These are phyloP conservation scores for Penicillium verrucosum DNA, from an alignment of 2,329 filamentous ascomycete species.

Conservation along the genomic window DNA sequence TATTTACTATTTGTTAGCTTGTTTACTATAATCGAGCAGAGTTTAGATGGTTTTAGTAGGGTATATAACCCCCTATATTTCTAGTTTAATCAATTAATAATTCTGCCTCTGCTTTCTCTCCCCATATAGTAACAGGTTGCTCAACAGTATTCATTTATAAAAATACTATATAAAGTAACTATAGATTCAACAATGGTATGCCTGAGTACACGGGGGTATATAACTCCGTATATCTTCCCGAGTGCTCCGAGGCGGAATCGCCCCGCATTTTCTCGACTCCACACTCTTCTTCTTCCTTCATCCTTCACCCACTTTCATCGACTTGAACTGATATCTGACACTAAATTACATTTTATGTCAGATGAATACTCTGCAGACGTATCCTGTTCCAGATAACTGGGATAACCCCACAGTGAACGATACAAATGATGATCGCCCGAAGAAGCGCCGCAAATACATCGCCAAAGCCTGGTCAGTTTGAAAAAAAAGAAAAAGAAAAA, in stretches of 20 bases:
- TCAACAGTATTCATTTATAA: too few species aligned
- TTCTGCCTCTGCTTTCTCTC: too few species aligned
- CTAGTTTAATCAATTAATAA: too few species aligned
- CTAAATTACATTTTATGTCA: neutral
- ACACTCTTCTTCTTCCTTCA: slow-evolving; percentile 2
- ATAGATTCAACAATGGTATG: too few species aligned
- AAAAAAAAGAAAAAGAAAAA: neutral
- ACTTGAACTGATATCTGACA: neutral
- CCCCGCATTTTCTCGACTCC: slow-evolving; percentile 12
- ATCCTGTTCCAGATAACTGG: slow-evolving; percentile 1
- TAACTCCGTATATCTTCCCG: too few species aligned
- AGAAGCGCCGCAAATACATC: slow-evolving; percentile 62
- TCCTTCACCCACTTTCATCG: neutral
- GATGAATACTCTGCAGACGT: slow-evolving; percentile 6
- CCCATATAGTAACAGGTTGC: too few species aligned
- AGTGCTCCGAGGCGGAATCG: slow-evolving; percentile 6
- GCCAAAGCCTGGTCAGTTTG: slow-evolving; percentile 58
- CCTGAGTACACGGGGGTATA: too few species aligned
- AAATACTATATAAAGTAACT: too few species aligned
- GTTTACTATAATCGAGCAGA: too few species aligned
- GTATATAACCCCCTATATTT: too few species aligned
- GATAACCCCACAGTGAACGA: slow-evolving; percentile 9
- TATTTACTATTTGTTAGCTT: too few species aligned
- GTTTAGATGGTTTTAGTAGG: too few species aligned
- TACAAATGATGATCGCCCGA: slow-evolving; percentile 39